A percentile compares a stretch with the other conserved stretches of the same genome.
Conservation (phyloP, 768 basidiomycete genomes). For the Favolaschia claudopus region DNA sequence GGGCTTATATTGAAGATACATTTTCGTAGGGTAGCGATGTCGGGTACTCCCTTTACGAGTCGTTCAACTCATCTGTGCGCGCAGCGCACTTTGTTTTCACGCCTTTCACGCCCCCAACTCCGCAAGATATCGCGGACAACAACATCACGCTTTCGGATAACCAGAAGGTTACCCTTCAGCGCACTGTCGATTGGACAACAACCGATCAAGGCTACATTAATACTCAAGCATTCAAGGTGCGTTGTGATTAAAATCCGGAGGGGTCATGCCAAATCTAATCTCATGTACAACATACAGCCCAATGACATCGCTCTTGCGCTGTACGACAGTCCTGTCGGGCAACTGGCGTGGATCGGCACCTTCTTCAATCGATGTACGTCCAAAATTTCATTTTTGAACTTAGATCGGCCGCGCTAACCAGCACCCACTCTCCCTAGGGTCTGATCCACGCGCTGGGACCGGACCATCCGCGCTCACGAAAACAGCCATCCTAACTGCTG, state of each 20-base stretch:
- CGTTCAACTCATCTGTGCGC: conserved; percentile 12
- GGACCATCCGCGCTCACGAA: conserved; percentile 2
- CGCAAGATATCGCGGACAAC: not conserved
- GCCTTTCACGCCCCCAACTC: conserved; percentile 5
- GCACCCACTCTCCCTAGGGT: conserved; percentile 4
- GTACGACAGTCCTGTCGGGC: conserved; percentile 33
- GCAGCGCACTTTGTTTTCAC: conserved; percentile 4
- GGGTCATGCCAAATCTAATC: not conserved
- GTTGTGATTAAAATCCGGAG: not conserved
- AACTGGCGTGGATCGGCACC: conserved; percentile 34
- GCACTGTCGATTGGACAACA: not conserved
- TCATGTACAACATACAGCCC: no score
- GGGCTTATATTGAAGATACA: not conserved
- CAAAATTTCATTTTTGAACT: not conserved
- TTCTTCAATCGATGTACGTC: conserved; percentile 21
- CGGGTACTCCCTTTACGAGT: conserved; percentile 8
- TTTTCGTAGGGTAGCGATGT: not conserved
- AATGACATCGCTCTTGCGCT: conserved; percentile 35
- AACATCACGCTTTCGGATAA: conserved; percentile 5
- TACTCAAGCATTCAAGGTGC: conserved; percentile 4
- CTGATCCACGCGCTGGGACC: conserved; percentile 23
- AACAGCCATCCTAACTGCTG: conserved; percentile 26
- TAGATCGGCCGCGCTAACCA: not conserved
- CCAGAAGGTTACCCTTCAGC: conserved; percentile 2
- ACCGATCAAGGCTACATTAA: conserved; percentile 1